Conservation (phyloP, 2,329 filamentous ascomycete species). For the Cordyceps fumosorosea region DNA sequence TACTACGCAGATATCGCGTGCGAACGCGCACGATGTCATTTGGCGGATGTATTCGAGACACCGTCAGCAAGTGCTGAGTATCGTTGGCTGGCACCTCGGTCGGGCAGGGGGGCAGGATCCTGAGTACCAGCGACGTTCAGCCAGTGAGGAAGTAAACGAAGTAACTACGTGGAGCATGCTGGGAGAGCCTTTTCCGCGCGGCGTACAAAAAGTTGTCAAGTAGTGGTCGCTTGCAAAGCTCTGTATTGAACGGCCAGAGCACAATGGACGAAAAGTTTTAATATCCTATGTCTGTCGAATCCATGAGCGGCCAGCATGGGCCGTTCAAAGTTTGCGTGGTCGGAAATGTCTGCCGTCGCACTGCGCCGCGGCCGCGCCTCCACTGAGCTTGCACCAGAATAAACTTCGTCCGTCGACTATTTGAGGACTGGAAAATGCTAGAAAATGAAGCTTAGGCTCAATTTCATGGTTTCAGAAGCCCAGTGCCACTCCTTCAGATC, state of each 20-base stretch:
- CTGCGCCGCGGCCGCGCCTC: no score
- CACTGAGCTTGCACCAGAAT: background rate
- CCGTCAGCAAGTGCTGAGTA: constrained; percentile 15
- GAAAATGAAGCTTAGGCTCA: background rate
- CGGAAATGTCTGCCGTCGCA: no score
- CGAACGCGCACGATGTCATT: constrained; percentile 58
- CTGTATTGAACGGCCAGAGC: no score
- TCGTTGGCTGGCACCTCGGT: constrained; percentile 11
- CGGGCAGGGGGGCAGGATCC: background rate
- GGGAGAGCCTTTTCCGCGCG: no score
- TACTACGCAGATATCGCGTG: constrained; percentile 58
- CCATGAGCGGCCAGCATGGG: no score
- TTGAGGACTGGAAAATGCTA: background rate
- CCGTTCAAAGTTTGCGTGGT: no score
- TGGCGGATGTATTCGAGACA: constrained; percentile 43
- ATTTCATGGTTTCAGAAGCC: background rate
- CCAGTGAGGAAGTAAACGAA: no score
- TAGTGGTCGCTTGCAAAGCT: no score
- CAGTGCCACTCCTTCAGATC: background rate
- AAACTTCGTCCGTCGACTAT: background rate
- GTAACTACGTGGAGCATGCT: background rate
- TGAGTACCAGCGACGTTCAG: constrained; percentile 14
- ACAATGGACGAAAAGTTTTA: no score
- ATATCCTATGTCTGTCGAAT: no score
- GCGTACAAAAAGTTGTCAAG: no score